A percentile compares a stretch with the other conserved stretches of the same genome.
phyloP scores from a whole-genome alignment of 495 filamentous ascomycete species.

The Hyaloscypha hepaticicola region DNA sequence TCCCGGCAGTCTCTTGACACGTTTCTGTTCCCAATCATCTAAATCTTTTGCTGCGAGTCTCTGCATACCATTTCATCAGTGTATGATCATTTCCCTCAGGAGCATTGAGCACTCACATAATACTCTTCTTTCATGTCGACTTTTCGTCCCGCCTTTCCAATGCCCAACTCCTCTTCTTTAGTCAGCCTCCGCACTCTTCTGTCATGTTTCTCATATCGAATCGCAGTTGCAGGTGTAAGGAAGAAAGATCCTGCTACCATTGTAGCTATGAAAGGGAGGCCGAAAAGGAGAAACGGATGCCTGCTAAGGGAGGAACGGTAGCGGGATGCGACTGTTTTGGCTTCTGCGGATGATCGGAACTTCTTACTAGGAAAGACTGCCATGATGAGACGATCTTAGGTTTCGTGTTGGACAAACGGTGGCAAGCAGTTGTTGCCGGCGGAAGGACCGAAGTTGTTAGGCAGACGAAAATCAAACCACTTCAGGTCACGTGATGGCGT shows the following conservation, averaged over 20 bases:
- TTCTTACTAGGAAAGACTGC: conserved; percentile 70
- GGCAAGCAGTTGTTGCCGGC: not conserved
- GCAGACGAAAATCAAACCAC: conserved; percentile 1
- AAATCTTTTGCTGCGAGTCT: conserved; percentile 87
- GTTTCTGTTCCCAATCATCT: conserved; percentile 94
- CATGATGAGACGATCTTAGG: conserved; percentile 49
- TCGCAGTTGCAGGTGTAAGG: conserved; percentile 86
- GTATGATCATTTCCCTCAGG: not conserved
- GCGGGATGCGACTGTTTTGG: conserved; percentile 64
- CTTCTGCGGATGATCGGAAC: conserved; percentile 58
- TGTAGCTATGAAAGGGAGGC: conserved; percentile 86
- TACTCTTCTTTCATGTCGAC: conserved; percentile 89
- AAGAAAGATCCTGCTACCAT: conserved; percentile 96
- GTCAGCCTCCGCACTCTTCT: conserved; percentile 77
- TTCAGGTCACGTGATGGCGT: conserved; percentile 22
- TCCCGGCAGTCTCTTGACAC: conserved; percentile 82
- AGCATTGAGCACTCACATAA: conserved; percentile 62
- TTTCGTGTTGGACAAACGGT: not conserved
- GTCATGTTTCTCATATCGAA: conserved; percentile 92
- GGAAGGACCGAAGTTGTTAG: not conserved
- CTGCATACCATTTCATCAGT: conserved; percentile 42
- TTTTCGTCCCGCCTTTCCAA: conserved; percentile 67
- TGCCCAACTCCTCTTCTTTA: conserved; percentile 79
- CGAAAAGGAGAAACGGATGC: conserved; percentile 91
- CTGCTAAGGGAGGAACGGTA: conserved; percentile 70